Percentiles rank a stretch among this genome's conserved stretches.
Evolutionary conservation across 2,329 filamentous ascomycete species (phyloP).

Genomic region (Ceratocystis ficicola): DNA sequence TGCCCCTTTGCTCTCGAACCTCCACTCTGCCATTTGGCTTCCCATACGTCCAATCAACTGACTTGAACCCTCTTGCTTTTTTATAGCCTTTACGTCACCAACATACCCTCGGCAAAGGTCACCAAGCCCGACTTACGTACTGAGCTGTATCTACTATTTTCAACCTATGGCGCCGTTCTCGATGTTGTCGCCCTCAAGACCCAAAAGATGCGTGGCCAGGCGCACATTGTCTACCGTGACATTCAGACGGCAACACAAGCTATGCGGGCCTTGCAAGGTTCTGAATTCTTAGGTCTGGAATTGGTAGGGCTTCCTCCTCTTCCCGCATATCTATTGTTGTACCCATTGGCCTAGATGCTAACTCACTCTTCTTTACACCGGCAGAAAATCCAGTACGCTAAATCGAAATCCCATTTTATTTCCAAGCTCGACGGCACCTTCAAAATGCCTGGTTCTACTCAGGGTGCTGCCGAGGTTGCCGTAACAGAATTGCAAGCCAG

Average conservation of each 20-base stretch:
- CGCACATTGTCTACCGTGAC: conserved; percentile 83
- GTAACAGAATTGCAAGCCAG: conserved; percentile 66
- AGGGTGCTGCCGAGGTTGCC: conserved; percentile 43
- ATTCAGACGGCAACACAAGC: conserved; percentile 86
- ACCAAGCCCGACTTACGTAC: conserved; percentile 79
- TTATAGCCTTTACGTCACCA: conserved; percentile 73
- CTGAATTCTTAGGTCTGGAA: conserved; percentile 70
- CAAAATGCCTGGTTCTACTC: conserved; percentile 48
- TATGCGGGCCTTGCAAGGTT: conserved; percentile 76
- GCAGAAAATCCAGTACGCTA: conserved; percentile 84
- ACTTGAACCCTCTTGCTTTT: neutral
- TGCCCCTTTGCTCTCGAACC: conserved; percentile 13
- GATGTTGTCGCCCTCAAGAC: conserved; percentile 87
- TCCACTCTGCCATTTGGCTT: neutral
- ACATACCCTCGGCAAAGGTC: conserved; percentile 75
- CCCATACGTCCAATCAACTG: neutral
- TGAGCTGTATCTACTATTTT: conserved; percentile 84
- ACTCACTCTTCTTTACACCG: neutral
- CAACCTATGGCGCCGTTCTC: conserved; percentile 82
- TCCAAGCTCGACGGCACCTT: conserved; percentile 88
- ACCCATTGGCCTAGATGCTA: neutral
- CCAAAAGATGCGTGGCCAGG: conserved; percentile 86
- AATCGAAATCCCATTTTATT: conserved; percentile 75
- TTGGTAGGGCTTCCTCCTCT: conserved; percentile 49
- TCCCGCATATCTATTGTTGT: neutral